Evolutionary conservation across 768 basidiomycete genomes (phyloP).

Genomic region (Harrya chromipes): DNA sequence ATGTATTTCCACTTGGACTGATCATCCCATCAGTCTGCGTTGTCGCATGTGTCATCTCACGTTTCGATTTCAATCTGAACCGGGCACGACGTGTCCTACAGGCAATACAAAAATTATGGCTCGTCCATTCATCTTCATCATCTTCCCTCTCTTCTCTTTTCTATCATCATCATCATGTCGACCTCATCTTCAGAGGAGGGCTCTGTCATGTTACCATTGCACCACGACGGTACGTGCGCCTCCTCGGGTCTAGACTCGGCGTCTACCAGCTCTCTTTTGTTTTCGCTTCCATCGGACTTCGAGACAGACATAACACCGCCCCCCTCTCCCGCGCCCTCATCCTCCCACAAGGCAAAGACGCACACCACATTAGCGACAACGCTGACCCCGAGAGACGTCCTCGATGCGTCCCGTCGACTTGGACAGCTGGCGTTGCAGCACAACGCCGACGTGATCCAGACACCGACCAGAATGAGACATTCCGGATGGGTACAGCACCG

Average conservation of each 20-base stretch:
- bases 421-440: not conserved
- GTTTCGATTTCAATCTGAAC: conserved; percentile 21
- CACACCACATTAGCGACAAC: not conserved
- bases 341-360: conserved; percentile 4
- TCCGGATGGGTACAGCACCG: not conserved
- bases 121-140: not conserved
- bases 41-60: too few species aligned
- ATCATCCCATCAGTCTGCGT: too few species aligned
- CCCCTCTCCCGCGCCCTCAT: conserved; percentile 11
- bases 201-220: not conserved
- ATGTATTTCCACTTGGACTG: conserved; percentile 6
- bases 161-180: conserved; percentile 2
- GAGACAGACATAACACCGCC: conserved; percentile 21
- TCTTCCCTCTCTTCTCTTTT: not conserved
- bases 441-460: not conserved
- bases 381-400: conserved; percentile 4
- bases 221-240: not conserved
- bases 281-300: conserved; percentile 8
- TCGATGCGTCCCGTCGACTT: conserved; percentile 14
- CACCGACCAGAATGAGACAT: not conserved
- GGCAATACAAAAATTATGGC: conserved; percentile 4
- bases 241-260: conserved; percentile 13
- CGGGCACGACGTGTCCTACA: not conserved
- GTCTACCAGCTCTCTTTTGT: conserved; percentile 6
- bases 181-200: conserved; percentile 12